Conservation (phyloP, 192 early-diverging fungal genomes). For the Gonapodya sp. region DNA sequence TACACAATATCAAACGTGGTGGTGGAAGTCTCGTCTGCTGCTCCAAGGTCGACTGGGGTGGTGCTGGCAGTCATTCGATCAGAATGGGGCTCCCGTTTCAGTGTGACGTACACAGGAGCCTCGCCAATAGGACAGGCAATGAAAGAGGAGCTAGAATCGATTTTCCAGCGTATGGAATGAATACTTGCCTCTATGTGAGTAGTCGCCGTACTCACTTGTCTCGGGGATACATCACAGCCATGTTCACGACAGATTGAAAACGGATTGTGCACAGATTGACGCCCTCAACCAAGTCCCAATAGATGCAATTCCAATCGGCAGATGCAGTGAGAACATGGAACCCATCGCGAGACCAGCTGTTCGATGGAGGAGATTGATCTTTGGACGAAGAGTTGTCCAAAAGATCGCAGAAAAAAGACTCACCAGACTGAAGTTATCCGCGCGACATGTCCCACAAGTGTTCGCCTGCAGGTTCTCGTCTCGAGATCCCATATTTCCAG, state of each 20-base stretch:
- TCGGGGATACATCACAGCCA: conserved; percentile 69
- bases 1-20: background rate
- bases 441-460: conserved; percentile 64
- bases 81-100: conserved; percentile 2
- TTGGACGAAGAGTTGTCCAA: too few relatives aligned
- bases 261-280: conserved; percentile 40
- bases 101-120: conserved; percentile 13
- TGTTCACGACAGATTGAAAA: conserved; percentile 60
- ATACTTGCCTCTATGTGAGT: too few relatives aligned
- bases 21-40: background rate
- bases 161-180: too few relatives aligned
- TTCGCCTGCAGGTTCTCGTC: conserved; percentile 61
- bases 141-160: conserved; percentile 19
- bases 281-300: conserved; percentile 72
- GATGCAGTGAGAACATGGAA: conserved; percentile 70
- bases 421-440: conserved; percentile 70
- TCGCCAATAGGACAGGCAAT: conserved; percentile 17
- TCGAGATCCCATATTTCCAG: conserved; percentile 84
- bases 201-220: conserved; percentile 43
- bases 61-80: background rate
- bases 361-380: too few relatives aligned
- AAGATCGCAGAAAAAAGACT: too few relatives aligned
- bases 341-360: conserved; percentile 74
- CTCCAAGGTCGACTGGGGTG: background rate
- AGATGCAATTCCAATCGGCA: conserved; percentile 69